These are phyloP conservation scores for Aspergillus aculeatus DNA, from an alignment of 2,329 filamentous ascomycete genomes.

Conservation along the genomic window DNA sequence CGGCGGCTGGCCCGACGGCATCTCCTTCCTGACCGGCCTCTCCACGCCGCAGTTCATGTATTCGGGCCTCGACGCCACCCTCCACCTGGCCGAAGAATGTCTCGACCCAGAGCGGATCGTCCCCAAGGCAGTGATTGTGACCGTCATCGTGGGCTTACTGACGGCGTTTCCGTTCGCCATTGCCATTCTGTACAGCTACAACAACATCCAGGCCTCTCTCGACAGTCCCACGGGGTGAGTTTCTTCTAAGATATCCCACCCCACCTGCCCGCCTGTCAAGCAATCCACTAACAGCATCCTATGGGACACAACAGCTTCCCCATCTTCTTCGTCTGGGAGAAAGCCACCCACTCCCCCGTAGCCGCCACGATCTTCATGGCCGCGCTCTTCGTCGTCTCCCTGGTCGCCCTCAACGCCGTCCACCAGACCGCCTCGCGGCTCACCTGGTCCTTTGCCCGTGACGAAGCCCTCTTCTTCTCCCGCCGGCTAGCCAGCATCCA, in stretches of 20 bases:
- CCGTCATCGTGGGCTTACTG: slow-evolving; percentile 20
- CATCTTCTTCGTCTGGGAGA: slow-evolving; percentile 25
- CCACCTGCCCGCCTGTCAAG: not conserved
- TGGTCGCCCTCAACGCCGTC: slow-evolving; percentile 23
- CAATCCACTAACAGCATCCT: not conserved
- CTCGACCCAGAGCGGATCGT: slow-evolving; percentile 24
- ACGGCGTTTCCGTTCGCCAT: slow-evolving; percentile 25
- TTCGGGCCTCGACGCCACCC: slow-evolving; percentile 24
- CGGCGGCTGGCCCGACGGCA: slow-evolving; percentile 24
- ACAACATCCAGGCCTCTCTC: slow-evolving; percentile 15
- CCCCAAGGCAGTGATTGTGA: slow-evolving; percentile 21
- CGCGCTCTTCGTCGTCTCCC: slow-evolving; percentile 16
- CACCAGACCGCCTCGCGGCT: slow-evolving; percentile 32
- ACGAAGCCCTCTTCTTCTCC: slow-evolving; percentile 32
- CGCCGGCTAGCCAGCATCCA: slow-evolving; percentile 13
- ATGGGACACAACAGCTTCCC: slow-evolving; percentile 14
- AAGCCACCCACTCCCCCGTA: slow-evolving; percentile 20
- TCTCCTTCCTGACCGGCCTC: slow-evolving; percentile 25
- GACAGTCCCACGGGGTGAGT: slow-evolving; percentile 19
- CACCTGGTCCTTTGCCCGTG: slow-evolving; percentile 36
- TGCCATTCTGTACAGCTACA: slow-evolving; percentile 21
- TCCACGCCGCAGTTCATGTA: slow-evolving; percentile 28
- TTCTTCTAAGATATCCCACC: too few species aligned
- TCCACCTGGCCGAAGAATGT: slow-evolving; percentile 26
- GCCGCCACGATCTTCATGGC: slow-evolving; percentile 24